Evolutionary conservation across 169 alveolate species (phyloP), one percentile per base, ranked within the genome.

Genomic region (Cryptosporidium xiaoi): DNA sequence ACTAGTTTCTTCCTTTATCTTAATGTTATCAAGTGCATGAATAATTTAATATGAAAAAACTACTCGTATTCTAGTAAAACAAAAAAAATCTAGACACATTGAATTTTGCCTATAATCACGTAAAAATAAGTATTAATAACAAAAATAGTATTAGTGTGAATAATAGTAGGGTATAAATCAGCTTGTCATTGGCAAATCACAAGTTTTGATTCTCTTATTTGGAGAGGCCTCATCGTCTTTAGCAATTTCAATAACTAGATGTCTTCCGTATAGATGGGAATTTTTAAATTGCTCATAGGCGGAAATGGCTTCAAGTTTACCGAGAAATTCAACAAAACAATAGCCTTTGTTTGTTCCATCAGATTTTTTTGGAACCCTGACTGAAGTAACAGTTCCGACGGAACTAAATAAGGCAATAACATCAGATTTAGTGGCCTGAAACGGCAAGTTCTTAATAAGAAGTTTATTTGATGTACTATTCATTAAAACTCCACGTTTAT

Each of bases 251-350:
- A 96, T 92, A 10, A 97, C 94, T 16, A 96, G 90, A 62, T 94
- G 95, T 34, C 99, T 85, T 10, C 99, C 99, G 93, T 97, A 97
- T 31, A 97, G 91, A 90, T 97, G 99, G 12, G 97, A 90, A 83
- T 96, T 96, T 58, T 94, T 94, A 65, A 97, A 92, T 20, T 93
- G 90, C 33, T 96, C 96, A 60, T 95, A 83, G 13, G 99, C 99
- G 48, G 91, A 66, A 27, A 83, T 90, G 40, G 98, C 97, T 71
- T 96, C 98, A 64, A 94, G 92, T 36, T 90, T 93, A 44, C 96
- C 93, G 50, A 94, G 91, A 90, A 95, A 97, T 64, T 96, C 98
- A 77, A 97, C 98, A 77, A 97, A 97, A 31, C 96, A 98, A 83
- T 95, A 97, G 2, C 99, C 99, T 69, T 98, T 85, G 91, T 97